phyloP scores from a whole-genome alignment of 495 filamentous ascomycete genomes.

The Saxophila tyrrhenica region DNA sequence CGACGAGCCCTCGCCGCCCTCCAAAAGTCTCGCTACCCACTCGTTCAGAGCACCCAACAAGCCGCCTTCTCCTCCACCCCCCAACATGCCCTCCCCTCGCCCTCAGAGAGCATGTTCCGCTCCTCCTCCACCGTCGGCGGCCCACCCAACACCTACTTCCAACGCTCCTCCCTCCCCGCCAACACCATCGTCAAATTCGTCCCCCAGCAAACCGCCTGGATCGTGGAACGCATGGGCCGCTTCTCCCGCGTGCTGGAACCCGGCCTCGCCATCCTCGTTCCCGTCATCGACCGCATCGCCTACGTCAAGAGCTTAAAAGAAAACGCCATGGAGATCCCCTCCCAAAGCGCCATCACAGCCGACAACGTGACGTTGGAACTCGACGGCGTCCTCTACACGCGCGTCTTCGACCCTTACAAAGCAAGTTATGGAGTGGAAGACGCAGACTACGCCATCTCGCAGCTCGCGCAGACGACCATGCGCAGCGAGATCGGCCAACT shows the following conservation, averaged over 20 bases:
- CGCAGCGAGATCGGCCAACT: constrained; percentile 94
- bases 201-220: constrained; percentile 97
- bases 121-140: constrained; percentile 13
- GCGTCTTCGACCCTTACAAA: constrained; percentile 95
- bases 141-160: constrained; percentile 41
- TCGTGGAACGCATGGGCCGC: constrained; percentile 97
- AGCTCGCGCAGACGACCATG: constrained; percentile 98
- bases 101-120: constrained; percentile 19
- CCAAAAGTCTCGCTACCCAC: constrained; percentile 10
- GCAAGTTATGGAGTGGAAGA: constrained; percentile 98
- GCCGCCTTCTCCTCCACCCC: constrained; percentile 12
- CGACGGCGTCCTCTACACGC: constrained; percentile 87
- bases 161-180: constrained; percentile 57
- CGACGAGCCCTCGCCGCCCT: constrained; percentile 14
- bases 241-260: constrained; percentile 87
- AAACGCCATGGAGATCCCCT: constrained; percentile 87
- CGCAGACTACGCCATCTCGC: constrained; percentile 95
- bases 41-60: constrained; percentile 4
- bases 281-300: constrained; percentile 88
- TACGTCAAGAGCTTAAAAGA: constrained; percentile 98
- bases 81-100: constrained; percentile 11
- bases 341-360: constrained; percentile 91
- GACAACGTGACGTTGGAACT: constrained; percentile 96
- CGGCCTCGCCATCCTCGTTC: constrained; percentile 77
- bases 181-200: constrained; percentile 97